These are phyloP conservation scores for Monosporascus ibericus DNA, from an alignment of 2,329 filamentous ascomycete species.

Conservation along the genomic window DNA sequence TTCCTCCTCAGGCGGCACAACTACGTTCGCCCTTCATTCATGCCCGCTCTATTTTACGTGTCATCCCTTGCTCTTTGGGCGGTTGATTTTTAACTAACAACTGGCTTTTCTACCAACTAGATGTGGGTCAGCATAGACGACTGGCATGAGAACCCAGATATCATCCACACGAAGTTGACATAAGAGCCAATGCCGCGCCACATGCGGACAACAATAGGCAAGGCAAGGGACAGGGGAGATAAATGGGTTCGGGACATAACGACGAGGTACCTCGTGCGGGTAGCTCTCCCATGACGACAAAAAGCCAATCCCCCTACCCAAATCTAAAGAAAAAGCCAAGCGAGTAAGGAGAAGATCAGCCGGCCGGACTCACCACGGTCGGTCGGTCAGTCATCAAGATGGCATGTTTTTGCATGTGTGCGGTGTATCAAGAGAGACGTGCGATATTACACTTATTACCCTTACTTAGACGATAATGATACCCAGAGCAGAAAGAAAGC, in stretches of 20 bases:
- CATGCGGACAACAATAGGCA: not conserved
- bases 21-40: no score
- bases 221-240: not conserved
- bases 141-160: constrained; percentile 99
- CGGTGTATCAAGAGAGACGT: no score
- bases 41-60: no score
- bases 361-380: no score
- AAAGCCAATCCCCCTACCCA: no score
- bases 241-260: not conserved
- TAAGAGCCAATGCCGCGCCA: constrained; percentile 33
- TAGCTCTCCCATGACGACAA: no score
- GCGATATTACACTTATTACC: not conserved
- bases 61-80: no score
- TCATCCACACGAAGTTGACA: constrained; percentile 97
- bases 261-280: not conserved
- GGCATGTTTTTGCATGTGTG: no score
- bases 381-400: no score
- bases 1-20: no score
- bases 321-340: no score
- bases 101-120: constrained; percentile 37
- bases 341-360: no score
- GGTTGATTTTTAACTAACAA: constrained; percentile 6
- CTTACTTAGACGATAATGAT: not conserved
- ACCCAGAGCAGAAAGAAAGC: not conserved
- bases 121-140: constrained; percentile 99